Evolutionary conservation across 306 rosid species (phyloP).

Genomic region (Vigna unguiculata): DNA sequence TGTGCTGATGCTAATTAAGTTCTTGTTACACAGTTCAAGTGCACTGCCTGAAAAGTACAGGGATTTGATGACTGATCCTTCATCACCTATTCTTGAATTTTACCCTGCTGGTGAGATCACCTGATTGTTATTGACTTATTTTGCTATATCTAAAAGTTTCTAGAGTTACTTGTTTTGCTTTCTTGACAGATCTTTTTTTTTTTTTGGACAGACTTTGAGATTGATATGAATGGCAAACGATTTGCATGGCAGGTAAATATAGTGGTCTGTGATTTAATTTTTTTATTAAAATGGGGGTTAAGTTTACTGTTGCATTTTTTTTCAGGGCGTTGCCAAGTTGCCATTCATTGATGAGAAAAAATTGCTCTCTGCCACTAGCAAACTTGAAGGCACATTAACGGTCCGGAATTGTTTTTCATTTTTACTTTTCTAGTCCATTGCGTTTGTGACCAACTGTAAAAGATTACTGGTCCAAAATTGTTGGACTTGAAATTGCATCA

Average conservation of each 20-base stretch:
- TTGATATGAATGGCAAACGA: slow-evolving; percentile 99
- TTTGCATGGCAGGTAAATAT: slow-evolving; percentile 92
- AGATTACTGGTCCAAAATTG: slow-evolving; percentile 32
- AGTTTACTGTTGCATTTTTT: slow-evolving; percentile 34
- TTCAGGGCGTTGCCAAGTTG: slow-evolving; percentile 94
- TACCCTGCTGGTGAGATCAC: slow-evolving; percentile 82
- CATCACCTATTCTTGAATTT: slow-evolving; percentile 77
- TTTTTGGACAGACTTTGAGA: slow-evolving; percentile 79
- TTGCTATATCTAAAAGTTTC: slow-evolving; percentile 34
- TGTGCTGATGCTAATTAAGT: slow-evolving; percentile 42
- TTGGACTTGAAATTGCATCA: slow-evolving; percentile 19
- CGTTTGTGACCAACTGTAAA: slow-evolving; percentile 18
- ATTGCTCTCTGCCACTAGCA: slow-evolving; percentile 77
- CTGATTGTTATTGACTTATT: slow-evolving; percentile 35
- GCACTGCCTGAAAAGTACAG: slow-evolving; percentile 90
- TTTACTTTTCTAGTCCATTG: neutral
- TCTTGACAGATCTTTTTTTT: slow-evolving; percentile 44
- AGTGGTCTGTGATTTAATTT: neutral
- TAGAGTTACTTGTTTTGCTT: slow-evolving; percentile 34
- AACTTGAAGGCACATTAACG: slow-evolving; percentile 87
- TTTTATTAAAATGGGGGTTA: slow-evolving; percentile 27
- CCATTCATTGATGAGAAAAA: slow-evolving; percentile 95
- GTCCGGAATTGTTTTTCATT: slow-evolving; percentile 52
- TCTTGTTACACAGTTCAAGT: slow-evolving; percentile 77
- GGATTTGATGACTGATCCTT: slow-evolving; percentile 82